Evolutionary conservation across 805 yeast genomes (phyloP).

Genomic region (Starmerella etchellsii): DNA sequence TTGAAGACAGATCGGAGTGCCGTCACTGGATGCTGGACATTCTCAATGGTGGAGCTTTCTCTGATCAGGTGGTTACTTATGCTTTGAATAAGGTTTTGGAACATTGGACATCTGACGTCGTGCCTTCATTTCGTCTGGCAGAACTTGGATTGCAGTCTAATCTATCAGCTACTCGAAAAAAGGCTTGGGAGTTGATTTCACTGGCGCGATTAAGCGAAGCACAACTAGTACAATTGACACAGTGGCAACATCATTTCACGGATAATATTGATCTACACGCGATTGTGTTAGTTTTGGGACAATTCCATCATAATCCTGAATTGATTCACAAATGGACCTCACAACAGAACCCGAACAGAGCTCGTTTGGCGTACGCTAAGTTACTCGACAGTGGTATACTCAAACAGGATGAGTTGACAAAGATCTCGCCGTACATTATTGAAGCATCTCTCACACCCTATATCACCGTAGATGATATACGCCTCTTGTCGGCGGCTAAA

Average conservation of each 20-base stretch:
- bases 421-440: neutral
- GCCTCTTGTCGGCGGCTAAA: neutral
- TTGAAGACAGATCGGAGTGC: constrained; percentile 6
- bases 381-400: neutral
- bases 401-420: neutral
- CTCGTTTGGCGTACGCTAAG: neutral
- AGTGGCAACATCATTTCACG: neutral
- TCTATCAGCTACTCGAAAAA: neutral
- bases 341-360: neutral
- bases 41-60: constrained; percentile 2
- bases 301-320: neutral
- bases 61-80: constrained; percentile 3
- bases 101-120: neutral
- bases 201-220: neutral
- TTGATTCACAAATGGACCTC: neutral
- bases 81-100: constrained; percentile 1
- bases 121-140: constrained; percentile 2
- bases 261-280: neutral
- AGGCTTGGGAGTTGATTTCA: constrained; percentile 1
- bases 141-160: constrained; percentile 2
- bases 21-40: constrained; percentile 15
- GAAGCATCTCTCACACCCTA: neutral
- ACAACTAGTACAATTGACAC: neutral
- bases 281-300: neutral
- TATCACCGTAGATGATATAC: neutral